These are phyloP conservation scores for Fusarium miscanthi DNA, from an alignment of 2,329 filamentous ascomycete genomes.

Conservation along the genomic window DNA sequence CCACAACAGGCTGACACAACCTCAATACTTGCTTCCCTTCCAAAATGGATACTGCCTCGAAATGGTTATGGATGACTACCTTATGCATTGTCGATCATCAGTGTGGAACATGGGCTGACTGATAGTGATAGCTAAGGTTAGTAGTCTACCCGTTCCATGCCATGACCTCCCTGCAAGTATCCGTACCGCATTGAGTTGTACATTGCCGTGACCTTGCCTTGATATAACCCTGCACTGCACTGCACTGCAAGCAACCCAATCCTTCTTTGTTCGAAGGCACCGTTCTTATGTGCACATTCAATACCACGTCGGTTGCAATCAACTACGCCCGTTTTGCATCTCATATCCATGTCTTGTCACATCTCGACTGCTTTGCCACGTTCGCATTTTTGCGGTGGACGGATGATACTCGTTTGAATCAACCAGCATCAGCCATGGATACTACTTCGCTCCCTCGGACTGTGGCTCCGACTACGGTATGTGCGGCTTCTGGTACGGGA, in stretches of 20 bases:
- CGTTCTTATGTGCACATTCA: neutral
- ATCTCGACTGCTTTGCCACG: neutral
- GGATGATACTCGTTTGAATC: neutral
- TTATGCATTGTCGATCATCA: slow-evolving; percentile 5
- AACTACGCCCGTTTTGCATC: neutral
- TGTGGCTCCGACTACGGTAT: neutral
- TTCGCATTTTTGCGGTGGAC: neutral
- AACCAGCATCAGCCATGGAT: neutral
- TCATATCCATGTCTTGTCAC: neutral
- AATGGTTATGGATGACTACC: neutral
- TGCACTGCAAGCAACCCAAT: neutral
- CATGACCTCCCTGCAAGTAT: neutral
- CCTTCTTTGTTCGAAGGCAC: neutral
- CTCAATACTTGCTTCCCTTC: neutral
- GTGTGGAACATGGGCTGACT: neutral
- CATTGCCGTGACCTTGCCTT: neutral
- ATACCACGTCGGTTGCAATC: neutral
- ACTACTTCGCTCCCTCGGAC: neutral
- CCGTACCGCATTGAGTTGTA: neutral
- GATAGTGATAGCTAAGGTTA: neutral
- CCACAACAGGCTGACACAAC: neutral
- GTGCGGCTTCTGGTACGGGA: neutral
- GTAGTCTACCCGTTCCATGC: neutral
- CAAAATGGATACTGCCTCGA: neutral
- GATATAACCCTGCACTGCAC: neutral